A percentile compares a stretch with the other conserved stretches of the same genome.
These are phyloP conservation scores for Delonix regia DNA, from an alignment of 306 rosid genomes.

Conservation along the genomic window DNA sequence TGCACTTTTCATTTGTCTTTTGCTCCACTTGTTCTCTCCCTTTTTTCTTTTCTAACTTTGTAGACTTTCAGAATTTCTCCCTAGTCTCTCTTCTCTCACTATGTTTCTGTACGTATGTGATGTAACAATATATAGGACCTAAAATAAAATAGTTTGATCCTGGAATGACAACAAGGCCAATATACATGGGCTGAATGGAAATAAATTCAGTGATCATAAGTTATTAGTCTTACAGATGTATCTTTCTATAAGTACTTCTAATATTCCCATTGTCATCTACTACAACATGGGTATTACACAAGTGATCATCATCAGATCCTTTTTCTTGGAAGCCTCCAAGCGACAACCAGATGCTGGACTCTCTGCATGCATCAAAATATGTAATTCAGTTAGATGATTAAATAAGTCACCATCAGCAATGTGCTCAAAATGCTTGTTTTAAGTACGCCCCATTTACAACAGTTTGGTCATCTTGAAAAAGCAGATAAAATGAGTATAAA, in stretches of 20 bases:
- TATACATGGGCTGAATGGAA: background rate
- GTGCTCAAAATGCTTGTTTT: conserved; percentile 10
- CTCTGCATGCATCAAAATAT: conserved; percentile 58
- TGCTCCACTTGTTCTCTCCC: background rate
- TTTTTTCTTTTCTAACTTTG: background rate
- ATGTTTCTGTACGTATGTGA: background rate
- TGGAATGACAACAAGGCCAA: conserved; percentile 7
- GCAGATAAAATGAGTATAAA: background rate
- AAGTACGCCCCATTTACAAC: background rate
- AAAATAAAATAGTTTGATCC: conserved; percentile 20
- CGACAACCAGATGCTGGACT: conserved; percentile 91
- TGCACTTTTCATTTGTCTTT: background rate
- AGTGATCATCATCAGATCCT: conserved; percentile 75
- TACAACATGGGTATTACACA: conserved; percentile 80
- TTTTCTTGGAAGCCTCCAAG: conserved; percentile 96
- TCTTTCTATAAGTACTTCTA: conserved; percentile 74
- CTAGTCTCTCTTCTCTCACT: conserved; percentile 11
- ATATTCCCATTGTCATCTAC: conserved; percentile 85
- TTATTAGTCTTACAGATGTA: conserved; percentile 70
- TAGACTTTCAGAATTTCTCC: background rate
- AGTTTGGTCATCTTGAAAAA: background rate
- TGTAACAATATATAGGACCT: background rate
- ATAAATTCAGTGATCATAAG: background rate
- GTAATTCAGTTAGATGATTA: conserved; percentile 7
- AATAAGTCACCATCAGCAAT: background rate